Evolutionary conservation across 1,284 basidiomycete species (phyloP), one percentile per base, ranked within the genome.

Genomic region (Takashimella koratensis): DNA sequence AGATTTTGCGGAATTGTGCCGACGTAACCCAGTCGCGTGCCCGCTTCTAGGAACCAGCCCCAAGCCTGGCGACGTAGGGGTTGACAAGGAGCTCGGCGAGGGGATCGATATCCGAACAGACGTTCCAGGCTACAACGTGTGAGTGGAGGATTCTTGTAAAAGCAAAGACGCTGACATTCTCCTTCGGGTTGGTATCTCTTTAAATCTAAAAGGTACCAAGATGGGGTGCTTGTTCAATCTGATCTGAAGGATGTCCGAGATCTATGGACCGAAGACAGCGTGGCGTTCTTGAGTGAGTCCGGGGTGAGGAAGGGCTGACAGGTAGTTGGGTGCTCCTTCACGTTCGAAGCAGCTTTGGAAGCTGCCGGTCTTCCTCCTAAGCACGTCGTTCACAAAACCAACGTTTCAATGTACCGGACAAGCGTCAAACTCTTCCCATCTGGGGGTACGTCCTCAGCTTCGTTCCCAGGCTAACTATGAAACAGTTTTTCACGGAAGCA

Each of bases 331-430:
- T 73, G 71, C 60, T 63, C 59, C 0, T 71, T 62, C 56, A 62
- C 65, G 6, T 73, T 71, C 45, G 71, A 73, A 27, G 50, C 60
- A 21, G 68, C 68, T 1, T 52, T 71, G 13, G 6, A 41, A 3
- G 47, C 39, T 3, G 52, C 51, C 0, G 68, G 64, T 0, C 47
- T 68, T 3, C 26, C 26, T 3, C 62, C 60, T 2, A 50, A 67
- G 6, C 69, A 71, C 48, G 56, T 63, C 20, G 62, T 63, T 40
- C 42, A 58, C 12, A 49, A 52, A 3, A 27, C 52, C 3, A 67
- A 65, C 36, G 68, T 67, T 1, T 63, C 69, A 0, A 70, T 71
- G 67, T 73, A 68, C 57, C 53, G 52, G 53, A 65, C 59, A 2
- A 49, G 24, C 3, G n/a, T 54, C n/a, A 49, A 46, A n/a, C 56